These are phyloP conservation scores for Heterobasidion parviporum DNA, from an alignment of 1,284 basidiomycete species.

Conservation along the genomic window DNA sequence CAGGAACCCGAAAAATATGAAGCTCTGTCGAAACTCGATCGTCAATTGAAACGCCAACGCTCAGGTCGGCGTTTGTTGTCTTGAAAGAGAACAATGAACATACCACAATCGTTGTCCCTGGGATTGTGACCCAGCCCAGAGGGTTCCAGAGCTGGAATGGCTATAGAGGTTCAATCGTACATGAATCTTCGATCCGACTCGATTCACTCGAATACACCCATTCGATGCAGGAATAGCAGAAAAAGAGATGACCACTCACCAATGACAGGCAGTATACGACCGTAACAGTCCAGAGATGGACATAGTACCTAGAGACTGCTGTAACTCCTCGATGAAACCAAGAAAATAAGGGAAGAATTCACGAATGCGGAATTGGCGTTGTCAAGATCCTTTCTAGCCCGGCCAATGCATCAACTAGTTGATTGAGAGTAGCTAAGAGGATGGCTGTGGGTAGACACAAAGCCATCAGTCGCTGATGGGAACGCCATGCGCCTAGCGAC, in stretches of 20 bases:
- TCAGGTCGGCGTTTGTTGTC: background rate
- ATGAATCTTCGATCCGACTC: no score
- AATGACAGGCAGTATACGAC: conserved; percentile 47
- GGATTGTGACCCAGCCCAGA: conserved; percentile 61
- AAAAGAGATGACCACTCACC: conserved; percentile 24
- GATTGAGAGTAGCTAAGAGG: conserved; percentile 43
- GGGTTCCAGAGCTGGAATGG: conserved; percentile 63
- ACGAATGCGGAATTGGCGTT: conserved; percentile 77
- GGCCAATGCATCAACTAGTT: conserved; percentile 60
- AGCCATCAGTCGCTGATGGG: background rate
- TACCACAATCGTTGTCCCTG: conserved; percentile 38
- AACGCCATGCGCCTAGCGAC: background rate
- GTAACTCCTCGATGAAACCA: background rate
- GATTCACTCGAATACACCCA: no score
- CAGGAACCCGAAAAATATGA: conserved; percentile 65
- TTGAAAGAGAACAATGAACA: conserved; percentile 4
- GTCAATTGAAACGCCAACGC: background rate
- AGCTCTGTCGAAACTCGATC: conserved; percentile 21
- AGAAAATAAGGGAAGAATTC: background rate
- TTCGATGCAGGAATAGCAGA: background rate
- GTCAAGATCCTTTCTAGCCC: conserved; percentile 72
- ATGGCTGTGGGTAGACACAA: conserved; percentile 28
- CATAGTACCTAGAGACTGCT: conserved; percentile 40
- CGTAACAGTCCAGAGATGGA: conserved; percentile 60
- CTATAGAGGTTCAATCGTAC: conserved; percentile 17